Evolutionary conservation across 352 stramenopile species (phyloP).

Genomic region (Globisporangium cederbergense): DNA sequence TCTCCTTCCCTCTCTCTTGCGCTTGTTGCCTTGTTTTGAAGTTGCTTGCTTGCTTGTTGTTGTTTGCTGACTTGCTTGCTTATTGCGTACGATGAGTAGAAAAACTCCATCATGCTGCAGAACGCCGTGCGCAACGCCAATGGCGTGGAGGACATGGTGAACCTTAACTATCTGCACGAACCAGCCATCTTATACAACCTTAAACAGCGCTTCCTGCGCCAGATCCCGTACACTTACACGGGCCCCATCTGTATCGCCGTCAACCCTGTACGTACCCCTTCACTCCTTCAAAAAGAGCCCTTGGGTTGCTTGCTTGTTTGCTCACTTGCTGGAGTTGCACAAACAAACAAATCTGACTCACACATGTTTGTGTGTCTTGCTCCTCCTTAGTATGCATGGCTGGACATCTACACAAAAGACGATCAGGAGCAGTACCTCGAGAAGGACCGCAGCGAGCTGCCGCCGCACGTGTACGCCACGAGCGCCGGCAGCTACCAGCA

Average conservation of each 20-base stretch:
- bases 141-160: constrained; percentile 83
- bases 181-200: constrained; percentile 91
- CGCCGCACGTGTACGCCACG: constrained; percentile 81
- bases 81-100: constrained; percentile 33
- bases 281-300: background rate
- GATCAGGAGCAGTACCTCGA: constrained; percentile 78
- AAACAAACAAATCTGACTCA: background rate
- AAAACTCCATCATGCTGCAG: constrained; percentile 72
- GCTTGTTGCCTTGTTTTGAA: background rate
- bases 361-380: constrained; percentile 1
- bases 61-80: constrained; percentile 6
- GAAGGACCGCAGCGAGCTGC: constrained; percentile 62
- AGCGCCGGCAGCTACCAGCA: constrained; percentile 75
- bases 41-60: no score
- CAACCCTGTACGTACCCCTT: constrained; percentile 86
- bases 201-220: constrained; percentile 79
- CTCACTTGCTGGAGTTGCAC: background rate
- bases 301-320: background rate
- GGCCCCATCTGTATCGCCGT: constrained; percentile 97
- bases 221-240: constrained; percentile 95
- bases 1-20: background rate
- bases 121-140: constrained; percentile 51
- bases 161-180: constrained; percentile 90
- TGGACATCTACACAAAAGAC: constrained; percentile 87
- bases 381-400: constrained; percentile 81